A percentile compares a stretch with the other conserved stretches of the same genome.
phyloP scores from a whole-genome alignment of 2,329 filamentous ascomycete species.

The Aspergillus puulaauensis region DNA sequence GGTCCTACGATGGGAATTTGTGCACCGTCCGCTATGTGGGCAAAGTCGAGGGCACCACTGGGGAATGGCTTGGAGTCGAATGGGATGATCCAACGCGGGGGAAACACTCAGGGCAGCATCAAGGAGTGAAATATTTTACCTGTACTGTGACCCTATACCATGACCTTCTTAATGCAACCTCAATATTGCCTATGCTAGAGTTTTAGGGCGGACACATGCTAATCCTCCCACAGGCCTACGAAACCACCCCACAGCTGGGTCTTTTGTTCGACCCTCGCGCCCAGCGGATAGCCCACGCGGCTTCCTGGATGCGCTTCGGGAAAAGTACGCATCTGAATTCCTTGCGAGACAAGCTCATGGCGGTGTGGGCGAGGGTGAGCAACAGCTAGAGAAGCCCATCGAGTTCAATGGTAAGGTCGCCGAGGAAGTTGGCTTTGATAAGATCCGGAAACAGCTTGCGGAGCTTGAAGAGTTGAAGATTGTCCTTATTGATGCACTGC shows the following conservation, averaged over 20 bases:
- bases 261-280: constrained; percentile 79
- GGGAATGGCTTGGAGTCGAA: constrained; percentile 89
- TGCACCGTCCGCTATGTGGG: constrained; percentile 88
- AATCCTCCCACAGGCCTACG: constrained; percentile 51
- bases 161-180: background rate
- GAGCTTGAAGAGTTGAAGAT: constrained; percentile 73
- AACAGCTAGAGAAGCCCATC: constrained; percentile 55
- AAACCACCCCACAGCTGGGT: constrained; percentile 69
- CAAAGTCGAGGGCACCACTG: constrained; percentile 70
- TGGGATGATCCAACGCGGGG: constrained; percentile 88
- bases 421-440: constrained; percentile 93
- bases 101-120: constrained; percentile 85
- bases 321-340: constrained; percentile 75
- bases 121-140: constrained; percentile 75
- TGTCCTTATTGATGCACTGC: constrained; percentile 76
- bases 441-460: constrained; percentile 78
- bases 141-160: constrained; percentile 53
- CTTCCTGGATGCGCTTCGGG: constrained; percentile 75
- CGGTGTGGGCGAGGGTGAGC: constrained; percentile 12
- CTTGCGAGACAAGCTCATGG: constrained; percentile 7
- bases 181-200: background rate
- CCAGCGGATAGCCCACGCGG: constrained; percentile 65
- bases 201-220: constrained; percentile 11
- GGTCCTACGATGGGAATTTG: constrained; percentile 73
- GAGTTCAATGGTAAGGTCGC: constrained; percentile 78